A percentile compares a stretch with the other conserved stretches of the same genome.
phyloP scores from a whole-genome alignment of 352 stramenopile species.

The Globisporangium lucens region DNA sequence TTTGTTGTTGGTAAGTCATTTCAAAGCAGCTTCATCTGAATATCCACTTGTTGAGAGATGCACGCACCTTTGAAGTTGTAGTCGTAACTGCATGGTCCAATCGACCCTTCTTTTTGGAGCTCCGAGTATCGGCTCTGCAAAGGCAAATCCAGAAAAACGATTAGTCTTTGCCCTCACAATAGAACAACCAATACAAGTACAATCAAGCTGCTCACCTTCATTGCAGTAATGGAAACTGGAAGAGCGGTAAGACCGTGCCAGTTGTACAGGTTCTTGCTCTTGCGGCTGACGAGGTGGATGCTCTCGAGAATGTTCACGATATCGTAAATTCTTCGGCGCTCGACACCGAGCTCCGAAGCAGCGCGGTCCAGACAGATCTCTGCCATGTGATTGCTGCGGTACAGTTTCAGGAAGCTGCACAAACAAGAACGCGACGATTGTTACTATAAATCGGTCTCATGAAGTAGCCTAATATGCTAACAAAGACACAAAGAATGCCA shows the following conservation, averaged over 20 bases:
- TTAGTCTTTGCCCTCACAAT: no score
- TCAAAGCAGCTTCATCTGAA: background rate
- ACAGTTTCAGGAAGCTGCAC: constrained; percentile 74
- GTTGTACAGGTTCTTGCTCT: constrained; percentile 96
- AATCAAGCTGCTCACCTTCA: constrained; percentile 46
- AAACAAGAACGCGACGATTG: background rate
- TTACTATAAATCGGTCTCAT: background rate
- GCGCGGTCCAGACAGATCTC: constrained; percentile 79
- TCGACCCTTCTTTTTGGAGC: constrained; percentile 25
- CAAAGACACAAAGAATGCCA: background rate
- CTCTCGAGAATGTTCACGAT: constrained; percentile 98
- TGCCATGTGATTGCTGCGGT: constrained; percentile 53
- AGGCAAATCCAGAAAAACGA: background rate
- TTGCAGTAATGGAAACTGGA: constrained; percentile 57
- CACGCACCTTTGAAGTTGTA: constrained; percentile 60
- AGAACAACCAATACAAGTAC: background rate
- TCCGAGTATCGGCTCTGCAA: constrained; percentile 44
- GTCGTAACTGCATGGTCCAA: constrained; percentile 31
- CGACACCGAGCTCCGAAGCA: constrained; percentile 78
- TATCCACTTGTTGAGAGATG: background rate
- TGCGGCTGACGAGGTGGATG: constrained; percentile 92
- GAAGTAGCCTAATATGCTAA: background rate
- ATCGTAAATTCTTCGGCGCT: constrained; percentile 96
- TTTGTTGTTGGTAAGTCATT: background rate
- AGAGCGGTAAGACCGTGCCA: constrained; percentile 79